These are phyloP conservation scores for Rhodocollybia butyracea DNA, from an alignment of 768 basidiomycete genomes.

Conservation along the genomic window DNA sequence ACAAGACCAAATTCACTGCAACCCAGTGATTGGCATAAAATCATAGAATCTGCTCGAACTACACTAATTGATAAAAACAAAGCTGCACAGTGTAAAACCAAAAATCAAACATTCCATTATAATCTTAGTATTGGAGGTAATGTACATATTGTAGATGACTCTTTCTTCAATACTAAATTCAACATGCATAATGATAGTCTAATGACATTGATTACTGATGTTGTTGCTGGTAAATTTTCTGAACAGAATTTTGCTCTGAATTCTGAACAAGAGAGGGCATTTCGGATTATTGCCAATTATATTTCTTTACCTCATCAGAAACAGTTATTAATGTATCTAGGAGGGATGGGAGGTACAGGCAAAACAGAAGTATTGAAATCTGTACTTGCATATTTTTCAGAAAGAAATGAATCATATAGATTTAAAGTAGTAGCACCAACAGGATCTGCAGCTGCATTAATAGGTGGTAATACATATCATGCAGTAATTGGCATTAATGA, in stretches of 20 bases:
- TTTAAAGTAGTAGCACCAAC: conserved; percentile 29
- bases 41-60: not conserved
- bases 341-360: conserved; percentile 30
- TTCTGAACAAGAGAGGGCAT: conserved; percentile 12
- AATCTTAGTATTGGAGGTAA: not conserved
- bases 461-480: conserved; percentile 35
- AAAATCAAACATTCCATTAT: not conserved
- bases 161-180: not conserved
- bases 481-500: conserved; percentile 25
- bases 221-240: too few relatives aligned
- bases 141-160: not conserved
- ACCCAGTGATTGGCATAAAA: not conserved
- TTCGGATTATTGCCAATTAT: conserved; percentile 12
- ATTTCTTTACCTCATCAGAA: not conserved
- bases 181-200: not conserved
- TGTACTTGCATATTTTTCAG: conserved; percentile 18
- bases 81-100: not conserved
- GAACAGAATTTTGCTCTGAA: conserved; percentile 1
- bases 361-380: conserved; percentile 27
- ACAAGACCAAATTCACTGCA: not conserved
- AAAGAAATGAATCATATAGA: conserved; percentile 16
- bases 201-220: not conserved
- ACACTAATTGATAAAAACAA: not conserved
- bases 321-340: conserved; percentile 13
- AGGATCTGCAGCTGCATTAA: conserved; percentile 26